These are phyloP conservation scores for Arthrobotrys sphaeroides DNA, from an alignment of 2,329 filamentous ascomycete genomes.

Conservation along the genomic window DNA sequence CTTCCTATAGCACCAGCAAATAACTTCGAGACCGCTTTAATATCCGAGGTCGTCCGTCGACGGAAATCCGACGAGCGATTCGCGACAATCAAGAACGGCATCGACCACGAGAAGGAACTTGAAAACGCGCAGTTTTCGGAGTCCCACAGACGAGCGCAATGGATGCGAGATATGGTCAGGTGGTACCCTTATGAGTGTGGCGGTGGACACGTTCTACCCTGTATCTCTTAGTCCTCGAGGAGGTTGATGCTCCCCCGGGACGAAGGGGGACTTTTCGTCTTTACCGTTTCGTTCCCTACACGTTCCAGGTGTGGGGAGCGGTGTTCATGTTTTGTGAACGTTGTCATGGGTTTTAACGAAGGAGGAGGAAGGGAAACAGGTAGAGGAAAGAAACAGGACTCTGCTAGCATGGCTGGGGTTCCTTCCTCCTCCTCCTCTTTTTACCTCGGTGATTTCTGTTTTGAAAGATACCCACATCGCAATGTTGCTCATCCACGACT, in stretches of 20 bases:
- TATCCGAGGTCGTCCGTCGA: conserved; percentile 51
- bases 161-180: conserved; percentile 49
- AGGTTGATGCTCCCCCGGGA: neutral
- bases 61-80: conserved; percentile 51
- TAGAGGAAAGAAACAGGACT: conserved; percentile 42
- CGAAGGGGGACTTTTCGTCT: conserved; percentile 15
- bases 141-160: conserved; percentile 36
- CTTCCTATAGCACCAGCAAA: conserved; percentile 33
- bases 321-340: neutral
- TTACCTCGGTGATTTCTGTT: conserved; percentile 14
- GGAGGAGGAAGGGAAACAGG: conserved; percentile 11
- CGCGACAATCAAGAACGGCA: conserved; percentile 31
- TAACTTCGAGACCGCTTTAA: conserved; percentile 47
- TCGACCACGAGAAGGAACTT: conserved; percentile 36
- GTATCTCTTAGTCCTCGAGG: conserved; percentile 13
- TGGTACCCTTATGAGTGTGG: conserved; percentile 50
- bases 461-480: conserved; percentile 17
- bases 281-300: neutral
- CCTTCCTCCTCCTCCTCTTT: neutral
- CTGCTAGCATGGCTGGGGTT: neutral
- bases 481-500: conserved; percentile 11
- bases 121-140: conserved; percentile 51
- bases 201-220: conserved; percentile 49
- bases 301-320: neutral
- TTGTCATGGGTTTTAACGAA: conserved; percentile 8